Base-by-base conservation (phyloP, 1,139 yeast genomes). In the Zhuliangozyma parablackwelliae region DNA sequence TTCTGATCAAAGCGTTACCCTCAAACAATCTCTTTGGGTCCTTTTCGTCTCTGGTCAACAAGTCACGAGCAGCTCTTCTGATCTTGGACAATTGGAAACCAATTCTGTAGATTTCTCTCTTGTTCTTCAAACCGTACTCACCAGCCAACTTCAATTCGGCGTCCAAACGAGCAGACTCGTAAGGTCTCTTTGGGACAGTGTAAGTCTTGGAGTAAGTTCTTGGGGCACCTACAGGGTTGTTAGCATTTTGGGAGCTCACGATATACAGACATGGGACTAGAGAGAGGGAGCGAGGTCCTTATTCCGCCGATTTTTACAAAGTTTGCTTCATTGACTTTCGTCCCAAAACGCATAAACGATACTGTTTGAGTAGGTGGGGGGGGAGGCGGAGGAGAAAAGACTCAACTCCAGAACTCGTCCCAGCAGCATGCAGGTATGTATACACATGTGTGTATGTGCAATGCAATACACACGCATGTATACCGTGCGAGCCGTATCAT, bases 1-100 rank as follows among this genome's bases (percentile, higher is more conserved):
- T 88, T 82, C 94, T 82, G 73, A 89, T 92, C 72, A 92, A 88
- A 67, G 99, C 99, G 69, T 92, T 92, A 86, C 99, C 99, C 79
- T 92, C 98, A 81, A 92, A 92, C 67, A 92, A 85, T 82, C 99
- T 90, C 87, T 89, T 92, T 81, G 96, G 97, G 77, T 92, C 98
- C 83, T 92, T 92, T 81, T 92, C 98, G 64, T 92, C 98, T 81
- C 97, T 89, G 79, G 98, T 92, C 76, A 92, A 85, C 67, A 92
- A 82, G 69, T 94, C 97, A 85, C 99, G 96, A 69, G 99, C 99
- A 72, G 98, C 98, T 82, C 98, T 89, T 82, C 99, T 92, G 72
- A 92, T 92, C 85, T 92, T 92, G 56, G 99, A 92, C 69, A 92
- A 88, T 79, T 92, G 97, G 83, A 84, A 88, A 71, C 89, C 90